Percentiles rank a stretch among this genome's conserved stretches.
Conservation (phyloP, 2,329 filamentous ascomycete genomes). For the Lasiodiplodia sp. region DNA sequence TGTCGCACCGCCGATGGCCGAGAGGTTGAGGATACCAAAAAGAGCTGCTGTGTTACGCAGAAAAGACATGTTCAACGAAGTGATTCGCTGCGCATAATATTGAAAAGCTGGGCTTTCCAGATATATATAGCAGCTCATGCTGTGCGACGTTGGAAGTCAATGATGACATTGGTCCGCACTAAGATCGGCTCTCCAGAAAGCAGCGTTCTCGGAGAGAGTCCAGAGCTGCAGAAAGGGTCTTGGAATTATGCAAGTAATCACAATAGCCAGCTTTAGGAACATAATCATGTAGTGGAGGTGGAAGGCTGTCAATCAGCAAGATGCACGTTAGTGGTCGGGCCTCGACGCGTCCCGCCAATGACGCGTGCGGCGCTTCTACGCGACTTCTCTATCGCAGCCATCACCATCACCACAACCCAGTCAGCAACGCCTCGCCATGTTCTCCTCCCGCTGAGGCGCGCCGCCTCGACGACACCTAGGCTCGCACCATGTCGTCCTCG, state of each 20-base stretch:
- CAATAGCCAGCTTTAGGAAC: background rate
- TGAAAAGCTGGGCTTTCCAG: background rate
- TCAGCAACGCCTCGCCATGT: conserved; percentile 9
- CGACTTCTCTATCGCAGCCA: background rate
- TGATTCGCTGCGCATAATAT: background rate
- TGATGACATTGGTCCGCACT: conserved; percentile 32
- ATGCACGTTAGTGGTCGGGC: background rate
- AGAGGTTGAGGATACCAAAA: conserved; percentile 34
- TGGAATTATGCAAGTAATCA: background rate
- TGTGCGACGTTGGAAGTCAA: conserved; percentile 24
- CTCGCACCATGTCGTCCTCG: conserved; percentile 54
- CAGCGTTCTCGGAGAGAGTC: background rate
- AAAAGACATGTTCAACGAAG: conserved; percentile 17
- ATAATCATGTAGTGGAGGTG: background rate
- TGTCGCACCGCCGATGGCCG: conserved; percentile 36
- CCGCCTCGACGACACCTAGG: conserved; percentile 21
- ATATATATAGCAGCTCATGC: conserved; percentile 19
- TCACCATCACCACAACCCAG: background rate
- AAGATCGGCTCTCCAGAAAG: conserved; percentile 10
- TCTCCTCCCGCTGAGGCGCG: conserved; percentile 15
- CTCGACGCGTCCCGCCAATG: conserved; percentile 10
- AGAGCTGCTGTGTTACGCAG: conserved; percentile 25
- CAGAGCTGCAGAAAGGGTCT: background rate
- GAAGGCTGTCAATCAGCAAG: background rate
- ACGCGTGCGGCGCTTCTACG: conserved; percentile 20